Base-by-base conservation (phyloP, 371 early-diverging fungal genomes). In the Blakeslea trispora region DNA sequence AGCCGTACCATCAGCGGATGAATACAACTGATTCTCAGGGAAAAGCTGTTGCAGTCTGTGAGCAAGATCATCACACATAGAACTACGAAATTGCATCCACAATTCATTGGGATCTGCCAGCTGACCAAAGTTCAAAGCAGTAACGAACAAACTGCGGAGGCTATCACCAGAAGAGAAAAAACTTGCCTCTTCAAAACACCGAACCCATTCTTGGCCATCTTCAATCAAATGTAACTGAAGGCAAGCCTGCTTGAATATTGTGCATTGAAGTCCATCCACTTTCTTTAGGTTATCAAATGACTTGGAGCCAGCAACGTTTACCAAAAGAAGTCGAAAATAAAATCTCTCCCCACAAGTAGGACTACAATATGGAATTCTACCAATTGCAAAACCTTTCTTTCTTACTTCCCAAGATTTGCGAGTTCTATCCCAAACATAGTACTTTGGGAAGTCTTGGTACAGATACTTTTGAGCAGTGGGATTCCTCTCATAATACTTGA, bases 401-500 rank as follows among this genome's bases (percentile, higher is more conserved):
- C 50, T 13, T 10, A 41, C 3, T 14, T 24, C 11, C 52, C 52
- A 51, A 9, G 4, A 2, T 24, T 28, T 39, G 6, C 11, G 5
- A 1, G 22, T 51, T 51, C 14, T 15, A 37, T 50, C 21, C 9
- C 15, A 51, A 3, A 51, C 52, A 41, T 14, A 42, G n/a, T 42
- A 21, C 52, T 51, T 7, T 23, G 52, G 52, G 22, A 51, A 51
- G 23, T 51, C 52, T 51, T 51, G 52, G 19, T 51, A 42, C 5
- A 51, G n/a, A 19, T 51, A 28, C 9, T 21, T 35, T 18, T 9
- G n/a, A 22, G 35, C 17, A 37, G 14, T 13, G 4, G n/a, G 19
- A 35, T 9, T n/a, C 2, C 9, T 35, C 5, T 13, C 21, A 14
- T 49, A 18, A 35, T 49, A 37, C 8, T 49, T 13, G 23, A 51